Base-by-base conservation (phyloP, 2,329 filamentous ascomycete genomes). In the Pseudogymnoascus sp. region DNA sequence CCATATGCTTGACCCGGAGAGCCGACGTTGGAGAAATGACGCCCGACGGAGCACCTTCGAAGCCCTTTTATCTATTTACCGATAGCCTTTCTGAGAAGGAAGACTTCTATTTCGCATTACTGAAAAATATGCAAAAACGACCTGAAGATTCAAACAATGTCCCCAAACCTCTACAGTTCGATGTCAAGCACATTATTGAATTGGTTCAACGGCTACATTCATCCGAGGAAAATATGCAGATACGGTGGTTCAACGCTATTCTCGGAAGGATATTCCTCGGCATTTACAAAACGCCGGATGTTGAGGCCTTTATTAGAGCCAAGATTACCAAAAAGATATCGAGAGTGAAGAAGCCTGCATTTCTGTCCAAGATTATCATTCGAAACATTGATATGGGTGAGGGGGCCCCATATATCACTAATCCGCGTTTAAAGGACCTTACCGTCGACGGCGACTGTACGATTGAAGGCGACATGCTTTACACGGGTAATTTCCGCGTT, bases 281-380 rank as follows among this genome's bases (percentile, higher is more conserved):
- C 12, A 72, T 97, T 25, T 93, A 97, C 77, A 90, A 89, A 71
- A 97, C 93, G 0, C 81, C 86, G 7, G 87, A 96, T 64, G 76
- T 97, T 14, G 90, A 96, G 72, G 83, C 88, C 49, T 85, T 90
- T 63, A 85, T 99, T 60, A 84, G 88, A 64, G 85, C 86, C 63
- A 97, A 96, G 76, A 89, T 99, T 66, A 92, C 90, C 21, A 97
- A 96, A 77, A 99, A 99, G 79, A 96, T 99, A 62, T 88, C 93
- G 1, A 86, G 95, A 35, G 93, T 96, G 25, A 95, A 96, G 69
- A 93, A 93, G 68, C 95, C 95, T 0, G 88, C 88, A 1, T 96
- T 97, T 70, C 87, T 99, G 63, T 92, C 90, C 16, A 88, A 88
- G 67, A 88, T 99, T 63, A 83, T 83, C n/a, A 83, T 97, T 49